phyloP scores from a whole-genome alignment of 2,329 filamentous ascomycete genomes.

The Beauveria australis region DNA sequence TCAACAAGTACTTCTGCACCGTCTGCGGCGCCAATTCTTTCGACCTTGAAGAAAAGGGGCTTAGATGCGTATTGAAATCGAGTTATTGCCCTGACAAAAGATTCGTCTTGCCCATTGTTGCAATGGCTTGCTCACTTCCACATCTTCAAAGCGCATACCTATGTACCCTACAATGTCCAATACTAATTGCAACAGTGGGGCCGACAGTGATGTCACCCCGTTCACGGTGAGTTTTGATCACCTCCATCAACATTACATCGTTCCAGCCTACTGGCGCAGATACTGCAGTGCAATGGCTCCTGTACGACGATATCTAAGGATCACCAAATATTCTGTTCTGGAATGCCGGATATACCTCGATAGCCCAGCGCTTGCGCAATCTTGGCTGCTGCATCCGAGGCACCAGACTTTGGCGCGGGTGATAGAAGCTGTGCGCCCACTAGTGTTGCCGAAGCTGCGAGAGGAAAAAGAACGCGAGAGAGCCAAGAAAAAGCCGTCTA shows the following conservation, averaged over 20 bases:
- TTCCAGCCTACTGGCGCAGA: neutral
- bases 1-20: neutral
- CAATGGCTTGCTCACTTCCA: neutral
- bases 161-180: neutral
- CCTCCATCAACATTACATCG: neutral
- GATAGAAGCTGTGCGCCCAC: constrained; percentile 74
- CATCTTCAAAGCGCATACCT: neutral
- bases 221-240: neutral
- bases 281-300: constrained; percentile 58
- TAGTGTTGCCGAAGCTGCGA: constrained; percentile 82
- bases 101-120: neutral
- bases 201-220: neutral
- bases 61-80: neutral
- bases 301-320: constrained; percentile 79
- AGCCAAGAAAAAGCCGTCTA: constrained; percentile 54
- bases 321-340: constrained; percentile 89
- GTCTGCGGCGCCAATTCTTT: neutral
- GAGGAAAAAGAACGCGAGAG: constrained; percentile 65
- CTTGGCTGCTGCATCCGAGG: constrained; percentile 74
- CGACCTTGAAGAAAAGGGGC: no score
- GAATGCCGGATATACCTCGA: constrained; percentile 96
- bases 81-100: neutral
- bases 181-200: neutral
- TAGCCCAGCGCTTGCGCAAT: constrained; percentile 71
- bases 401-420: constrained; percentile 72